Percentiles rank a stretch among this genome's conserved stretches.
Evolutionary conservation across 179 eudicot species (phyloP).

Genomic region (Heliamphora pulchella): DNA sequence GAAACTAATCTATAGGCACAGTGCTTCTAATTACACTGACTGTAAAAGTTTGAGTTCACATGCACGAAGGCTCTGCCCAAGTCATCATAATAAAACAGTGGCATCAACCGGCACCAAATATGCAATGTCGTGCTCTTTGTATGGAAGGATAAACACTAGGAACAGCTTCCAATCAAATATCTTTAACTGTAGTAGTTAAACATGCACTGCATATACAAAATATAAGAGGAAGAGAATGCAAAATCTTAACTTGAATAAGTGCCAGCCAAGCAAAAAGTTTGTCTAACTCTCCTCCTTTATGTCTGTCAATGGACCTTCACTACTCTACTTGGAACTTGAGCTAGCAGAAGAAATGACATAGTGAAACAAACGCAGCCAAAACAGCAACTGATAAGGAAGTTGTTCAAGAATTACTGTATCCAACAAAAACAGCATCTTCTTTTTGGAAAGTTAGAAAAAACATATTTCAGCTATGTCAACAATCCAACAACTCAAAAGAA

Average conservation of each 20-base stretch:
- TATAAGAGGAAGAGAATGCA: background rate
- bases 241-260: too few species aligned
- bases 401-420: background rate
- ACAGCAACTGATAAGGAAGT: too few species aligned
- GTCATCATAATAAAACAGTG: background rate
- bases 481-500: conserved; percentile 7
- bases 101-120: background rate
- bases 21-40: background rate
- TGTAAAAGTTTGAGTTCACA: background rate
- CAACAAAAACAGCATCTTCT: background rate
- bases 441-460: background rate
- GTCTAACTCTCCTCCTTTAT: too few species aligned
- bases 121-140: background rate
- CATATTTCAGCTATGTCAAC: conserved; percentile 4
- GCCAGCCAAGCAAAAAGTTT: too few species aligned
- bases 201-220: background rate
- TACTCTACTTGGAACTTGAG: too few species aligned
- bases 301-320: too few species aligned
- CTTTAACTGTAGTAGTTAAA: background rate
- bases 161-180: background rate
- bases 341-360: background rate
- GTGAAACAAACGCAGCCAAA: background rate
- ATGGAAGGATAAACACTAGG: background rate
- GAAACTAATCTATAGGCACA: background rate
- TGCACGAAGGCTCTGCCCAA: background rate